These are phyloP conservation scores for Wallacemonas sp. DNA, from an alignment of 208 protist genomes.

Conservation along the genomic window DNA sequence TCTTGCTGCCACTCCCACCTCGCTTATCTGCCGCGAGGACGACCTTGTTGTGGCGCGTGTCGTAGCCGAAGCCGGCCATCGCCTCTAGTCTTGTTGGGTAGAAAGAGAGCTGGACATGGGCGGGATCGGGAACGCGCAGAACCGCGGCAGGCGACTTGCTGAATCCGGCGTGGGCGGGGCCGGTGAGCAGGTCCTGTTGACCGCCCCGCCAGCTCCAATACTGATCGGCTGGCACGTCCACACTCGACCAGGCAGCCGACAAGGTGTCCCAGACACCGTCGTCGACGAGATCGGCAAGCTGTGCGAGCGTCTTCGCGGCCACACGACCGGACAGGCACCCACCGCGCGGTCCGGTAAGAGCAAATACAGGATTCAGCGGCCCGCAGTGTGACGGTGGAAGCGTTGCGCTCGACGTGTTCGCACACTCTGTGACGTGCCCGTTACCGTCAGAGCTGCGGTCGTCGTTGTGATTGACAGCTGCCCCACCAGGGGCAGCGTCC, in stretches of 20 bases:
- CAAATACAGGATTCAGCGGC: constrained; percentile 68
- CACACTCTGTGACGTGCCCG: too few relatives aligned
- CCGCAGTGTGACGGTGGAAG: not conserved
- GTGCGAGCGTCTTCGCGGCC: constrained; percentile 11
- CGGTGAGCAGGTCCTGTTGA: not conserved
- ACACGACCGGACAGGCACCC: constrained; percentile 31
- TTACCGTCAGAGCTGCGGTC: not conserved
- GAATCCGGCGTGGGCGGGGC: not conserved
- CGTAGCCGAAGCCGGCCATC: constrained; percentile 48
- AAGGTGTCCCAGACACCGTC: constrained; percentile 30
- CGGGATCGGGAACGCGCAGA: constrained; percentile 40
- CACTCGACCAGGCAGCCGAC: constrained; percentile 29
- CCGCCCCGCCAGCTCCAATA: constrained; percentile 58
- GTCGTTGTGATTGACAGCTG: not conserved
- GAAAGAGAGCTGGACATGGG: constrained; percentile 43
- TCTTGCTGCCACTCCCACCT: constrained; percentile 54
- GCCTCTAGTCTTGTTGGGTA: constrained; percentile 61
- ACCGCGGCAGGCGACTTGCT: not conserved
- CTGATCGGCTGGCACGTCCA: constrained; percentile 56
- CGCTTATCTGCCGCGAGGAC: constrained; percentile 50
- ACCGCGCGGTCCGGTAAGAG: constrained; percentile 51
- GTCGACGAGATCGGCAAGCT: constrained; percentile 27
- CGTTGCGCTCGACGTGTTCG: too few relatives aligned
- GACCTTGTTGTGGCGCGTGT: constrained; percentile 25
- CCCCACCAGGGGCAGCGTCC: not conserved